Evolutionary conservation across 192 early-diverging fungal species (phyloP).

Genomic region (Coemansia sp.): DNA sequence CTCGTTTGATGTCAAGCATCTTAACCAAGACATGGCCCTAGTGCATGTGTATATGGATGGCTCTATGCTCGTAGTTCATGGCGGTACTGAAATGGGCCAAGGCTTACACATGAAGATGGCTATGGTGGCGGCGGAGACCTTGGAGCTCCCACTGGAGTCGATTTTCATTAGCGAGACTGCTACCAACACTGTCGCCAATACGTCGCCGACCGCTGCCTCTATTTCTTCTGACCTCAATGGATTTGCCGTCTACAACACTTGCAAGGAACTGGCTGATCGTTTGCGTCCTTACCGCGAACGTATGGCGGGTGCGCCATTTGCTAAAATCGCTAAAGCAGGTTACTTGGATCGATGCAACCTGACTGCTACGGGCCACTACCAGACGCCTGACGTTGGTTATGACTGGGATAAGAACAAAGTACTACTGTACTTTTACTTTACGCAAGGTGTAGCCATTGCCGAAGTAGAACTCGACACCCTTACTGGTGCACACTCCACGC

Average conservation of each 20-base stretch:
- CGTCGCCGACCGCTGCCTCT: slow-evolving; percentile 78
- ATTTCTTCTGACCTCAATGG: slow-evolving; percentile 83
- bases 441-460: slow-evolving; percentile 75
- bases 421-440: slow-evolving; percentile 79
- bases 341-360: slow-evolving; percentile 81
- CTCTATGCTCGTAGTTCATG: slow-evolving; percentile 78
- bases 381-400: slow-evolving; percentile 76
- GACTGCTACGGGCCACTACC: slow-evolving; percentile 83
- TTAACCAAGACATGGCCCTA: slow-evolving; percentile 84
- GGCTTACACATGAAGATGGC: slow-evolving; percentile 90
- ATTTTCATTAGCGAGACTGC: slow-evolving; percentile 75
- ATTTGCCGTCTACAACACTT: slow-evolving; percentile 78
- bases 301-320: slow-evolving; percentile 56
- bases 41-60: slow-evolving; percentile 88
- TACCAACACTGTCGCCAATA: slow-evolving; percentile 77
- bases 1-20: slow-evolving; percentile 70
- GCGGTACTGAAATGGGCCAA: slow-evolving; percentile 92
- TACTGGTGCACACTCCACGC: slow-evolving; percentile 76
- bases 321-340: slow-evolving; percentile 60
- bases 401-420: slow-evolving; percentile 74
- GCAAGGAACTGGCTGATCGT: slow-evolving; percentile 69
- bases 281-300: slow-evolving; percentile 71
- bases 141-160: slow-evolving; percentile 67
- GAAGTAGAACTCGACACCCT: slow-evolving; percentile 86
- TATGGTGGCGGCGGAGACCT: slow-evolving; percentile 79